Conservation (phyloP, 768 basidiomycete genomes). For the Sarcomyxa edulis region DNA sequence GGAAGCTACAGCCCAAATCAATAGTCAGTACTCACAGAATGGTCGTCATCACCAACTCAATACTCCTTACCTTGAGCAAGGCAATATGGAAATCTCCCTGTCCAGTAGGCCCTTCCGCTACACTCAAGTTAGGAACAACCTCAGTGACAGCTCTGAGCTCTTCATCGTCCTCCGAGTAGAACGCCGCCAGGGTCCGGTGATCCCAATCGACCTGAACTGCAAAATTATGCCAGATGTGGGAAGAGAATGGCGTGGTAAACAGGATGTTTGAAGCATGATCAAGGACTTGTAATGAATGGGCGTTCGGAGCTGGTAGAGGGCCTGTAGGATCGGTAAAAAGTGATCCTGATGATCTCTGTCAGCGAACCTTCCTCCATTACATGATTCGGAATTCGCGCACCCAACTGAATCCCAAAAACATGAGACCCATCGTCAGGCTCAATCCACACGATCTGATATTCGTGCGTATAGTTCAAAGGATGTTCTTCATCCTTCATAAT, state of each 20-base stretch:
- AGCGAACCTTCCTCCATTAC: no score
- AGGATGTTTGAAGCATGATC: constrained; percentile 48
- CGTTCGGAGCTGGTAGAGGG: constrained; percentile 31
- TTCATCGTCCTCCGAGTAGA: constrained; percentile 39
- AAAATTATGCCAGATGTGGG: constrained; percentile 53
- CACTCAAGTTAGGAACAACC: constrained; percentile 34
- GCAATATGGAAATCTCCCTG: constrained; percentile 61
- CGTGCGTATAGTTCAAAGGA: constrained; percentile 49
- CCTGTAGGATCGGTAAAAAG: constrained; percentile 52
- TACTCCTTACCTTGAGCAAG: constrained; percentile 44
- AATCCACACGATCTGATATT: constrained; percentile 61
- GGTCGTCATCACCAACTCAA: neutral
- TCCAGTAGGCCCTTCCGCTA: constrained; percentile 33
- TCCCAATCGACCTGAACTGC: constrained; percentile 55
- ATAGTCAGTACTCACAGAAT: no score
- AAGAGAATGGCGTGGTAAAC: constrained; percentile 41
- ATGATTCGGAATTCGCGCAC: no score
- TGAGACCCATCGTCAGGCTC: constrained; percentile 57
- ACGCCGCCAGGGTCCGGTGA: constrained; percentile 39
- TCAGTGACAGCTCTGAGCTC: constrained; percentile 37
- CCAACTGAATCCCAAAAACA: constrained; percentile 55
- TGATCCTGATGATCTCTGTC: constrained; percentile 35
- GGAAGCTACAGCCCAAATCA: constrained; percentile 36
- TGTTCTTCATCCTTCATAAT: constrained; percentile 31
- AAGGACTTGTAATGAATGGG: constrained; percentile 48